A percentile compares a stretch with the other conserved stretches of the same genome.
Conservation (phyloP, 225 moss, liverwort and hornwort genomes). For the Polytrichum formosum region DNA sequence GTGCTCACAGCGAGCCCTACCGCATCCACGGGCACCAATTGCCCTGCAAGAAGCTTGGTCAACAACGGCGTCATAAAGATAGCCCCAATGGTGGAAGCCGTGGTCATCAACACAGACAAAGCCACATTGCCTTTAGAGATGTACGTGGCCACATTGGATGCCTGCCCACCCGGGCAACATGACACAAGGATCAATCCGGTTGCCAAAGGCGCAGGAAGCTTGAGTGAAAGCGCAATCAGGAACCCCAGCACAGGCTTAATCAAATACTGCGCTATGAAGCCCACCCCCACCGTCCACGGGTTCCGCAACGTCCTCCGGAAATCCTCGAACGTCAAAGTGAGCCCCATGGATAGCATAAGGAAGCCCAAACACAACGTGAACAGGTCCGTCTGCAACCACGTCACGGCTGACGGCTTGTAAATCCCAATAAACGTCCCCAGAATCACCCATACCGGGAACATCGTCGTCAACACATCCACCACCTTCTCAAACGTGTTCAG, state of each 20-base stretch:
- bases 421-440: conserved; percentile 86
- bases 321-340: conserved; percentile 89
- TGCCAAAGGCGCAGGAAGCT: conserved; percentile 90
- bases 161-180: conserved; percentile 96
- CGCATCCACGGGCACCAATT: conserved; percentile 95
- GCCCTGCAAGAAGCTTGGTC: conserved; percentile 91
- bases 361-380: conserved; percentile 84
- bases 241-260: conserved; percentile 92
- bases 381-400: conserved; percentile 93
- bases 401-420: conserved; percentile 91
- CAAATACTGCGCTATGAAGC: conserved; percentile 88
- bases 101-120: conserved; percentile 97
- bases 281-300: conserved; percentile 99
- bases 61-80: conserved; percentile 94
- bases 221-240: conserved; percentile 71
- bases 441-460: conserved; percentile 99
- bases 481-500: conserved; percentile 80
- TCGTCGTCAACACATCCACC: conserved; percentile 89
- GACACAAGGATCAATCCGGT: conserved; percentile 95
- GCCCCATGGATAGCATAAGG: conserved; percentile 97
- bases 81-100: conserved; percentile 96
- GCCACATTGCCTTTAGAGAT: conserved; percentile 99
- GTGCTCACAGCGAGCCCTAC: conserved; percentile 95
- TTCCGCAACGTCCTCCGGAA: conserved; percentile 85
- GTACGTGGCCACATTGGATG: conserved; percentile 98